Evolutionary conservation across 352 stramenopile genomes (phyloP).

Genomic region (Pythium aristosporum): DNA sequence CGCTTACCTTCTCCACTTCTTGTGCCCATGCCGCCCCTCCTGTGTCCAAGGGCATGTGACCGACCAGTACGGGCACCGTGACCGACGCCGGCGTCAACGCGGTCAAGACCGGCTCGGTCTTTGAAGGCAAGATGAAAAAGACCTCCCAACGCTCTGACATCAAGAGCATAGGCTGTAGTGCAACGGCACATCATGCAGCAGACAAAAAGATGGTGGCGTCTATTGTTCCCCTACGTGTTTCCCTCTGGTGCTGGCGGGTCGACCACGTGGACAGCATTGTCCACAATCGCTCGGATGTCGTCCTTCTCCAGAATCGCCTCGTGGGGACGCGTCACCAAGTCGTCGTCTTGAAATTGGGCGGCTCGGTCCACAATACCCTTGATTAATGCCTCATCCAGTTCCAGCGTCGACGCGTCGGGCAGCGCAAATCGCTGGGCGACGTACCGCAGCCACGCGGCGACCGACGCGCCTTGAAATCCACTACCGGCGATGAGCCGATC

Average conservation of each 20-base stretch:
- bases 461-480: conserved; percentile 47
- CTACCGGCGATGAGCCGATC: conserved; percentile 54
- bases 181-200: no score
- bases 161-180: no score
- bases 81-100: not conserved
- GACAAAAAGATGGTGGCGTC: no score
- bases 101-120: conserved; percentile 18
- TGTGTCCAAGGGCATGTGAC: conserved; percentile 27
- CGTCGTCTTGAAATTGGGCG: conserved; percentile 49
- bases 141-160: conserved; percentile 51
- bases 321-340: conserved; percentile 30
- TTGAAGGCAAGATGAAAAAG: conserved; percentile 49
- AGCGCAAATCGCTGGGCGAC: conserved; percentile 59
- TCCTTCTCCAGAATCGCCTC: conserved; percentile 56
- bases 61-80: conserved; percentile 23
- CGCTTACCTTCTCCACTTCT: not conserved
- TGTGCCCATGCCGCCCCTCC: conserved; percentile 3
- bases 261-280: conserved; percentile 40
- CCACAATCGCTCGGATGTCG: conserved; percentile 56
- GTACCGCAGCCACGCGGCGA: conserved; percentile 63
- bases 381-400: conserved; percentile 55
- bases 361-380: conserved; percentile 57
- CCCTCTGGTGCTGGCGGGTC: not conserved
- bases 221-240: not conserved
- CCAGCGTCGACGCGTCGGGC: conserved; percentile 46